These are phyloP conservation scores for Pilasporangium apinafurcum DNA, from an alignment of 352 stramenopile genomes.

Conservation along the genomic window DNA sequence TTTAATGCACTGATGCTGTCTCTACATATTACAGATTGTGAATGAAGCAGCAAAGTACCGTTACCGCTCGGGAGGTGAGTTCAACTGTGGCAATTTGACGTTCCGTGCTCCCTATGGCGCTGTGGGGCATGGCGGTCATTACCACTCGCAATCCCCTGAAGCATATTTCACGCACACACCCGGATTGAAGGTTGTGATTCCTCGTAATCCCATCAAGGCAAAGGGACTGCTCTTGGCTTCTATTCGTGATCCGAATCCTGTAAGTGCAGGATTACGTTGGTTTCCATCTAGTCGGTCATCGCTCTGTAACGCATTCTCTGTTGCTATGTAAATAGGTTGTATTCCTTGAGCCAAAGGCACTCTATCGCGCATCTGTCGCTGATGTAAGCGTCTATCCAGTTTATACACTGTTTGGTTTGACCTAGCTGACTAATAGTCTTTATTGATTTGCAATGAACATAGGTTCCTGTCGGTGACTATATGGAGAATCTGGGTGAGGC, in stretches of 20 bases:
- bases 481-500: conserved; percentile 91
- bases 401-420: no score
- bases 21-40: conserved; percentile 79
- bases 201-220: conserved; percentile 89
- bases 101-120: conserved; percentile 94
- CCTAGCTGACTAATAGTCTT: not conserved
- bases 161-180: conserved; percentile 97
- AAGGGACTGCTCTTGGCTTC: conserved; percentile 95
- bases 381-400: conserved; percentile 37
- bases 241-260: conserved; percentile 95
- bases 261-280: no score
- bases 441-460: not conserved
- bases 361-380: conserved; percentile 96
- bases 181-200: conserved; percentile 97
- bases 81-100: conserved; percentile 96
- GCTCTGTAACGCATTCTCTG: no score
- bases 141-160: conserved; percentile 95
- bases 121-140: conserved; percentile 91
- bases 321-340: conserved; percentile 43
- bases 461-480: conserved; percentile 94
- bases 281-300: no score
- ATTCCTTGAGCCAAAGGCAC: conserved; percentile 97
- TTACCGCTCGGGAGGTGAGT: conserved; percentile 97
- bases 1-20: not conserved
- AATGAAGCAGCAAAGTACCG: conserved; percentile 98